A percentile compares a stretch with the other conserved stretches of the same genome.
These are phyloP conservation scores for Macrolepiota dolichaula DNA, from an alignment of 768 basidiomycete species.

Conservation along the genomic window DNA sequence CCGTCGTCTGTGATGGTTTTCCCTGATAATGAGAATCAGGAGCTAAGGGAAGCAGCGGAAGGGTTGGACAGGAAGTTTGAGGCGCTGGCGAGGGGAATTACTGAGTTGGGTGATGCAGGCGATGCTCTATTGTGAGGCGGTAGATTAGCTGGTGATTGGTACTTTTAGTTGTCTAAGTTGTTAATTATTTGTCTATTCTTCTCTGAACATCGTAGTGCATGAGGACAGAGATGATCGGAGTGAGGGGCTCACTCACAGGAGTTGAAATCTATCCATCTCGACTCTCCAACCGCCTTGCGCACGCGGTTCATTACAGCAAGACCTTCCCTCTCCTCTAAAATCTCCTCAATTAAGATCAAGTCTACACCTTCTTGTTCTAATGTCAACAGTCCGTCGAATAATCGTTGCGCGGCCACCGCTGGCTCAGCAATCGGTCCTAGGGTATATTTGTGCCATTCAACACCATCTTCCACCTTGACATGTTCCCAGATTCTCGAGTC, in stretches of 20 bases:
- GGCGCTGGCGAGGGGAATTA: slow-evolving; percentile 32
- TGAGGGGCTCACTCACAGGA: slow-evolving; percentile 1
- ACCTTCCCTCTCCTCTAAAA: slow-evolving; percentile 77
- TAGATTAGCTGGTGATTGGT: background rate
- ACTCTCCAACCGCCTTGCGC: slow-evolving; percentile 79
- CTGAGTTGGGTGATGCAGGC: slow-evolving; percentile 16
- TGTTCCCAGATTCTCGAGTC: slow-evolving; percentile 46
- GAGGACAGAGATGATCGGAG: background rate
- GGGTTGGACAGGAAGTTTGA: slow-evolving; percentile 44
- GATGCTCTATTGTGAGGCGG: slow-evolving; percentile 9
- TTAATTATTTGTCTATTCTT: background rate
- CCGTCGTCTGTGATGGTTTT: slow-evolving; percentile 43
- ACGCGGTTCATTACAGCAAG: slow-evolving; percentile 95
- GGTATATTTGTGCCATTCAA: slow-evolving; percentile 56
- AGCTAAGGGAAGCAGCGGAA: slow-evolving; percentile 29
- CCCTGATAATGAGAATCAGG: slow-evolving; percentile 19
- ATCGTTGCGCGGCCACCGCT: slow-evolving; percentile 66
- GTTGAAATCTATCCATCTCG: slow-evolving; percentile 24
- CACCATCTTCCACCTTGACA: slow-evolving; percentile 25
- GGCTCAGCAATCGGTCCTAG: slow-evolving; percentile 55
- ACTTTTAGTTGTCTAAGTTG: slow-evolving; percentile 1
- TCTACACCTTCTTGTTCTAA: slow-evolving; percentile 77
- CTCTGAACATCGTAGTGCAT: background rate
- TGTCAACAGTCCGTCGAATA: slow-evolving; percentile 85
- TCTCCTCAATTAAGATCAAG: slow-evolving; percentile 81